Percentiles rank a stretch among this genome's conserved stretches.
These are phyloP conservation scores for Mimosa bimucronata DNA, from an alignment of 306 rosid species.

Conservation along the genomic window DNA sequence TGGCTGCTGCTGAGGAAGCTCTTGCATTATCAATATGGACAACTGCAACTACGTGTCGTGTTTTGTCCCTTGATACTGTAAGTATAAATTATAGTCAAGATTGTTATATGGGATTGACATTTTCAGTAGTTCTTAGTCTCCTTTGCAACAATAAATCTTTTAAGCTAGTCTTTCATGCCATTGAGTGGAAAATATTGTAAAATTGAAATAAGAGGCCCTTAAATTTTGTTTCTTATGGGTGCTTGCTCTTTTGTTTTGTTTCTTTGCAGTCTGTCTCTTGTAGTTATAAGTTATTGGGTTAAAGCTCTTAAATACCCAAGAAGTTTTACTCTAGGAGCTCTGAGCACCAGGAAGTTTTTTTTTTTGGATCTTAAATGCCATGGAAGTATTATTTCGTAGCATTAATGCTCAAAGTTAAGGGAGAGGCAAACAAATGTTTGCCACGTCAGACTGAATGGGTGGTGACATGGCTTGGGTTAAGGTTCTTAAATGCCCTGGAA, in stretches of 20 bases:
- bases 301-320: too few species aligned
- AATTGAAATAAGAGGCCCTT: background rate
- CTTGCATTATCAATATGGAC: slow-evolving; percentile 89
- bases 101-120: slow-evolving; percentile 29
- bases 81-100: slow-evolving; percentile 42
- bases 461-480: too few species aligned
- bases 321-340: too few species aligned
- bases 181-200: background rate
- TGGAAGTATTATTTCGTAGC: too few species aligned
- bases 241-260: background rate
- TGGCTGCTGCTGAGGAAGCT: slow-evolving; percentile 91
- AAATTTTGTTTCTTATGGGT: slow-evolving; percentile 3
- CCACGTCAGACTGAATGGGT: too few species aligned
- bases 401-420: too few species aligned
- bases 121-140: slow-evolving; percentile 4
- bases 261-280: slow-evolving; percentile 8
- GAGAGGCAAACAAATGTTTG: too few species aligned
- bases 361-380: too few species aligned
- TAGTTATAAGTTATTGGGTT: background rate
- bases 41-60: slow-evolving; percentile 80
- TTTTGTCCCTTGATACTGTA: slow-evolving; percentile 85
- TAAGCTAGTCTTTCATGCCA: background rate
- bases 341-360: too few species aligned
- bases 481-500: too few species aligned
- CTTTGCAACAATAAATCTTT: background rate